phyloP scores from a whole-genome alignment of 441 rosid genomes.

The Pelargonium cotyledonis region DNA sequence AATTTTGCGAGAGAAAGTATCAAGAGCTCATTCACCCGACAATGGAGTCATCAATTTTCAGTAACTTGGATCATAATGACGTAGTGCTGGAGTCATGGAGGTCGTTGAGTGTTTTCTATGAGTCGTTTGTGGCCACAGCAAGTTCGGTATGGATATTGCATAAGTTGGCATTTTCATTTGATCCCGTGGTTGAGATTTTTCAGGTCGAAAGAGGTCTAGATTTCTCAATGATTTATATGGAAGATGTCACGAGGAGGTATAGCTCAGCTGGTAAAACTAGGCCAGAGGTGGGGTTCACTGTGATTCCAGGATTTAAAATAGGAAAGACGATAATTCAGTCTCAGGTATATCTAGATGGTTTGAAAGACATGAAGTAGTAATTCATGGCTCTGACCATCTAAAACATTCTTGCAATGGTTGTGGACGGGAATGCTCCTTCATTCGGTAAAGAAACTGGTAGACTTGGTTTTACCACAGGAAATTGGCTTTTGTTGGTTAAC shows the following conservation, averaged over 20 bases:
- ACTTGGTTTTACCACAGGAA: too few relatives aligned
- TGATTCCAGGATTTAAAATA: constrained; percentile 58
- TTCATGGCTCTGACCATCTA: constrained; percentile 14
- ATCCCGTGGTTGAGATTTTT: constrained; percentile 54
- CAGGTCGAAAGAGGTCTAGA: constrained; percentile 55
- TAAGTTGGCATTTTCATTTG: constrained; percentile 51
- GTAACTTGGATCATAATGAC: constrained; percentile 43
- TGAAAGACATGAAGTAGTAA: constrained; percentile 35
- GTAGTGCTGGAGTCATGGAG: constrained; percentile 58
- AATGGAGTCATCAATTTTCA: constrained; percentile 55
- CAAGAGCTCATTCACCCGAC: constrained; percentile 55
- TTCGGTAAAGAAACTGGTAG: too few relatives aligned
- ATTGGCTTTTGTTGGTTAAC: too few relatives aligned
- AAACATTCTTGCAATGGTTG: too few relatives aligned
- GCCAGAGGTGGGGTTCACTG: constrained; percentile 56
- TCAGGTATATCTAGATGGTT: constrained; percentile 46
- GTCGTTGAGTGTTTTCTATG: constrained; percentile 42
- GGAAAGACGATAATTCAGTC: constrained; percentile 50
- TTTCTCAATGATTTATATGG: constrained; percentile 58
- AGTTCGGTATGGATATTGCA: constrained; percentile 55
- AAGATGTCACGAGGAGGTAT: constrained; percentile 35
- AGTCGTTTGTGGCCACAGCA: constrained; percentile 53
- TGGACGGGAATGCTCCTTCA: too few relatives aligned
- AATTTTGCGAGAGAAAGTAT: constrained; percentile 57
- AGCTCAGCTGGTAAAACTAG: constrained; percentile 24